Conservation (phyloP, 805 yeast genomes). For the Kazachstania taianensis region DNA sequence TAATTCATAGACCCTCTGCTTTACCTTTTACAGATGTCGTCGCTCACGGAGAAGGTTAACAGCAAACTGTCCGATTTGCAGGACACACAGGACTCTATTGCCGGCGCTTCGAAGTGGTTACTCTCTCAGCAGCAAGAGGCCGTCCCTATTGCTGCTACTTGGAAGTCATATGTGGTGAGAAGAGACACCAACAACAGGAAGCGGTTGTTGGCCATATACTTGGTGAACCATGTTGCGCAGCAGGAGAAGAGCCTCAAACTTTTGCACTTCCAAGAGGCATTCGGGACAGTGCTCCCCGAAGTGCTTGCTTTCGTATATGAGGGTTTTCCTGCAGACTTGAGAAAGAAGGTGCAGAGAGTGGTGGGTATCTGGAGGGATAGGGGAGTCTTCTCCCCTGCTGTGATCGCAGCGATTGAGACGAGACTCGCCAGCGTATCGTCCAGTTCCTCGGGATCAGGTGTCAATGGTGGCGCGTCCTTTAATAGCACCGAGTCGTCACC, state of each 20-base stretch:
- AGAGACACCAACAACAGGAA: slow-evolving; percentile 21
- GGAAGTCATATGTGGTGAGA: slow-evolving; percentile 21
- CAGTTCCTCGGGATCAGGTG: no score
- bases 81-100: slow-evolving; percentile 29
- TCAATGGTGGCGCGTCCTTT: no score
- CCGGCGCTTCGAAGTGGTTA: slow-evolving; percentile 27
- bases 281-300: slow-evolving; percentile 23
- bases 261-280: slow-evolving; percentile 21
- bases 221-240: slow-evolving; percentile 28
- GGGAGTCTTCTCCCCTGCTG: slow-evolving; percentile 32
- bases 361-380: slow-evolving; percentile 59
- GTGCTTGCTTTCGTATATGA: slow-evolving; percentile 30
- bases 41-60: slow-evolving; percentile 22
- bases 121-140: slow-evolving; percentile 22
- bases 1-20: no score
- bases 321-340: slow-evolving; percentile 33
- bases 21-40: no score
- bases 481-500: neutral
- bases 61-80: slow-evolving; percentile 20
- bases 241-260: slow-evolving; percentile 25
- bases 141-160: slow-evolving; percentile 17
- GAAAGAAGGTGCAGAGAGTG: slow-evolving; percentile 46
- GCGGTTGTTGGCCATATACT: slow-evolving; percentile 22
- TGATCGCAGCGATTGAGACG: neutral
- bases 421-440: no score